A percentile compares a stretch with the other conserved stretches of the same genome.
These are phyloP conservation scores for Trypanosoma lewisi DNA, from an alignment of 208 protist genomes.

Conservation along the genomic window DNA sequence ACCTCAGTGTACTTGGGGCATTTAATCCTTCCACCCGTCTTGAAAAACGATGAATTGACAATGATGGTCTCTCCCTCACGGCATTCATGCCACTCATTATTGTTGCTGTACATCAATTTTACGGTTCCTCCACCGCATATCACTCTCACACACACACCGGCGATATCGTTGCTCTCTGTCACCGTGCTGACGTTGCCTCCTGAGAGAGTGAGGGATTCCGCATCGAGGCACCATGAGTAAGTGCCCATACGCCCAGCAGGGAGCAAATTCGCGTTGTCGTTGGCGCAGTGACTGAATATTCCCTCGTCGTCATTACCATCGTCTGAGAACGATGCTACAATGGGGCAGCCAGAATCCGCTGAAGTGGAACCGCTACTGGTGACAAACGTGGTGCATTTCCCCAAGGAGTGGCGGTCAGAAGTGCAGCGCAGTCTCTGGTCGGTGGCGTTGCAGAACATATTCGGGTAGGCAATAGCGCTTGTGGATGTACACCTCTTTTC, in stretches of 20 bases:
- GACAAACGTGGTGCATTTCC: constrained; percentile 12
- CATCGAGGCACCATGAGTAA: constrained; percentile 5
- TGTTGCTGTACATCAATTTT: no score
- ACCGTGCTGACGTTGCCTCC: neutral
- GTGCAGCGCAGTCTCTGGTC: constrained; percentile 24
- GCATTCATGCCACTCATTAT: no score
- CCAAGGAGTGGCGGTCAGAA: constrained; percentile 14
- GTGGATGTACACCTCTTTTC: constrained; percentile 8
- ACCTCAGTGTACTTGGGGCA: neutral
- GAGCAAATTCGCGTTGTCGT: neutral
- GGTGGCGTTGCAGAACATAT: constrained; percentile 30
- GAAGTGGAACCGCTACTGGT: no score
- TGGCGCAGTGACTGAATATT: neutral
- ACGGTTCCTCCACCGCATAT: neutral
- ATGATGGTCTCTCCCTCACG: neutral
- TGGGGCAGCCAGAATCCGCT: neutral
- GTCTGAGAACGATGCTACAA: neutral
- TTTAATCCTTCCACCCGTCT: neutral
- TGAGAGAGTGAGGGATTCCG: neutral
- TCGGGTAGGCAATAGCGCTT: constrained; percentile 7
- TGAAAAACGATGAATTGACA: neutral
- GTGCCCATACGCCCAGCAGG: neutral
- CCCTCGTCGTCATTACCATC: neutral
- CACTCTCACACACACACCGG: neutral
- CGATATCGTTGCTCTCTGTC: neutral